Conservation (phyloP, 176 grass and related monocot genomes). For the Eremochloa ophiuroides region DNA sequence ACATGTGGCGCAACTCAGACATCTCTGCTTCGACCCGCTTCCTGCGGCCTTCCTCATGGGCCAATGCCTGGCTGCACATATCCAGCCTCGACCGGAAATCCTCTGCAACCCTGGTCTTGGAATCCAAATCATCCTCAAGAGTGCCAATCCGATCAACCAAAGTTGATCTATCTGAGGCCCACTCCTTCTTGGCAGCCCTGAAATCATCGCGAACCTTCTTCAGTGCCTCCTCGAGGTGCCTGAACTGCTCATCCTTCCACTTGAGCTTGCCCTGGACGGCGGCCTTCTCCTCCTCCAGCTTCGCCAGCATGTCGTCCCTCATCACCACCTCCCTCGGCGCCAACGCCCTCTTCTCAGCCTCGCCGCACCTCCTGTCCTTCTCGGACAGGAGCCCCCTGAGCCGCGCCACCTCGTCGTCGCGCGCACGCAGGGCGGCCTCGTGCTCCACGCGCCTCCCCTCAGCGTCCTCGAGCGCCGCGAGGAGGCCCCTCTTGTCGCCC, state of each 20-base stretch:
- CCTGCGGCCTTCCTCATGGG: slow-evolving; percentile 76
- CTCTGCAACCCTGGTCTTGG: slow-evolving; percentile 48
- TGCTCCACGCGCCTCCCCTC: slow-evolving; percentile 42
- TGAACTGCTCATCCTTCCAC: slow-evolving; percentile 85
- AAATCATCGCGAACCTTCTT: slow-evolving; percentile 61
- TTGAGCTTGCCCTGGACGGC: slow-evolving; percentile 55
- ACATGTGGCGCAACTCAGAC: slow-evolving; percentile 42
- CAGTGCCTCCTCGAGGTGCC: slow-evolving; percentile 82
- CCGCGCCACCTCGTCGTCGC: slow-evolving; percentile 43
- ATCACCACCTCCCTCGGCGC: slow-evolving; percentile 45
- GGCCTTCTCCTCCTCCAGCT: slow-evolving; percentile 70
- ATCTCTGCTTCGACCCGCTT: slow-evolving; percentile 66
- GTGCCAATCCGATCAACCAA: slow-evolving; percentile 52
- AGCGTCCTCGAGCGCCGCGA: slow-evolving; percentile 55
- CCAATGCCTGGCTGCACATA: slow-evolving; percentile 71
- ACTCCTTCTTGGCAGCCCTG: slow-evolving; percentile 43
- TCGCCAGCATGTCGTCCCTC: slow-evolving; percentile 57
- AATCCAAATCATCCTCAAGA: slow-evolving; percentile 51
- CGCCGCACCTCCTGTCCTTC: slow-evolving; percentile 51
- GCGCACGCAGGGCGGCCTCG: slow-evolving; percentile 29
- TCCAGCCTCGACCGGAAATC: slow-evolving; percentile 52
- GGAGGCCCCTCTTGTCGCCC: slow-evolving; percentile 42
- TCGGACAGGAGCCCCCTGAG: slow-evolving; percentile 43
- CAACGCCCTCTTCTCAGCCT: slow-evolving; percentile 48
- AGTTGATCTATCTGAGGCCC: slow-evolving; percentile 45